Conservation (phyloP, 805 yeast genomes). For the Spencermartinsiella europaea region DNA sequence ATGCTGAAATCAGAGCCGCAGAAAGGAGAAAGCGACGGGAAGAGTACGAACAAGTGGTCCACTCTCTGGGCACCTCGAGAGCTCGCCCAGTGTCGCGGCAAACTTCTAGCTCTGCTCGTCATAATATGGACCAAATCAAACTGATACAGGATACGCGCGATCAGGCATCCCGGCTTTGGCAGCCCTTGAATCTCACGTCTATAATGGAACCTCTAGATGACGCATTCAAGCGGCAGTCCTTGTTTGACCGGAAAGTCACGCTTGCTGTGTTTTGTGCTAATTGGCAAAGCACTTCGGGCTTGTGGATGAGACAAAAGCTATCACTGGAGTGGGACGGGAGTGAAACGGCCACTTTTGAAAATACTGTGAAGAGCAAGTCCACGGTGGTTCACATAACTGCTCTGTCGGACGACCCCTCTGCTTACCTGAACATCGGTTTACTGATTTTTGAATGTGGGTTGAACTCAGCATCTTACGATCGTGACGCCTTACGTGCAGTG, state of each 20-base stretch:
- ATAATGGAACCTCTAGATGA: constrained; percentile 32
- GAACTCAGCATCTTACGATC: constrained; percentile 32
- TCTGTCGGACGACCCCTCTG: constrained; percentile 38
- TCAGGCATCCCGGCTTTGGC: constrained; percentile 43
- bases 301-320: constrained; percentile 47
- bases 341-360: constrained; percentile 28
- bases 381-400: constrained; percentile 36
- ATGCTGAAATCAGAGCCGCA: constrained; percentile 24
- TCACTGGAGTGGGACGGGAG: constrained; percentile 33
- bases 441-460: constrained; percentile 52
- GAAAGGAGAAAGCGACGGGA: constrained; percentile 36
- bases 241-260: constrained; percentile 28
- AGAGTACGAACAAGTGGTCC: constrained; percentile 32
- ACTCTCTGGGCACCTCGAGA: constrained; percentile 16
- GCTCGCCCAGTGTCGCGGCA: constrained; percentile 6
- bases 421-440: constrained; percentile 39
- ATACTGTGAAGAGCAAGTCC: constrained; percentile 26
- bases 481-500: constrained; percentile 34
- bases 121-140: constrained; percentile 19
- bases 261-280: constrained; percentile 43
- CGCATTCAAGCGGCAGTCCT: constrained; percentile 27
- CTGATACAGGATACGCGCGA: constrained; percentile 30
- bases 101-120: constrained; percentile 18
- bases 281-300: constrained; percentile 43
- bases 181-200: constrained; percentile 38